Base-by-base conservation (phyloP, 495 filamentous ascomycete species). In the Penicillium mononematosum region DNA sequence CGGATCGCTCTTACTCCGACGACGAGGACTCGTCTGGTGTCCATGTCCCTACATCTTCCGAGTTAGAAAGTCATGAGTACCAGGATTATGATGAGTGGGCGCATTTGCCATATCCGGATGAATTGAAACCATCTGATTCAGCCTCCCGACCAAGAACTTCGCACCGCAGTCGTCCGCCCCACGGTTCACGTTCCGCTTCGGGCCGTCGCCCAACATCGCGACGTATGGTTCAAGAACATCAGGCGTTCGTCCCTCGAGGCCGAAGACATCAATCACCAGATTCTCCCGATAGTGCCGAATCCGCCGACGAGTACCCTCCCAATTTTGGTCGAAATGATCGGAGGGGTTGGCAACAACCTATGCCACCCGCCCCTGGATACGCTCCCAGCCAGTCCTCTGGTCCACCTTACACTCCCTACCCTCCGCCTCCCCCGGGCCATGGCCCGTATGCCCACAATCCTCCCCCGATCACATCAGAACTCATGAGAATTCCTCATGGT, bases 111-210 rank as follows among this genome's bases (percentile, higher is more conserved):
- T 80, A 80, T 59, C 77, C 76, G 56, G 86, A 86, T 65, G 89
- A 92, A 62, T 73, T 94, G 62, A 85, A 87, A 50, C 88, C 89
- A 22, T 88, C 86, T 36, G 90, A 95, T 75, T 92, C 90, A n/a
- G 90, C 90, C 27, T 93, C 85, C 59, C 77, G 83, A 56, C 80
- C 83, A 56, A 78, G 81, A 48, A 81, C 80, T 45, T 76, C 78
- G 22, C 73, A 77, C 60, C 79, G 73, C 48, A 72, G 70, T 53
- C 68, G 70, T 50, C 63, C 68, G 50, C 61, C 67, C 58, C 72
- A 72, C 68, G 70, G 72, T 56, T 75, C 78, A 17, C 75, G 70
- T 45, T 76, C 75, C 42, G 69, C 66, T 56, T 72, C 75, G 45
- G 63, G 68, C 53, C 75, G 70, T 50, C 80, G 76, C 32, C 76